These are phyloP conservation scores for Suhomyces wounanorum DNA, from an alignment of 1,139 yeast species.

Conservation along the genomic window DNA sequence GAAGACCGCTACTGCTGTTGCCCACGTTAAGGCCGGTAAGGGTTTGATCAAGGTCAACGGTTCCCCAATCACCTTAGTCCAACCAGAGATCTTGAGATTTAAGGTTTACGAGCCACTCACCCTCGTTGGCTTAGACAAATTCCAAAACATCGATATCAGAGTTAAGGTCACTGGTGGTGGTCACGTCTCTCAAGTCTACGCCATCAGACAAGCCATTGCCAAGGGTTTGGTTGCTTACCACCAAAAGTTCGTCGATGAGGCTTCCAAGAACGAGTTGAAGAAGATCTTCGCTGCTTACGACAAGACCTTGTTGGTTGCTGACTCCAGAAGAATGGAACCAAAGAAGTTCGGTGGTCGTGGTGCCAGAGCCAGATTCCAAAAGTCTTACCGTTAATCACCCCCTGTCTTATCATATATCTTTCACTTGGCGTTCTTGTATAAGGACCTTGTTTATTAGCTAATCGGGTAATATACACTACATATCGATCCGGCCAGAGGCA, in stretches of 20 bases:
- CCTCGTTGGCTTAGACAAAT: slow-evolving; percentile 98
- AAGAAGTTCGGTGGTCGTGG: slow-evolving; percentile 99
- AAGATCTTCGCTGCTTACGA: slow-evolving; percentile 96
- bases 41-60: slow-evolving; percentile 99
- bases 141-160: slow-evolving; percentile 97
- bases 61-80: slow-evolving; percentile 97
- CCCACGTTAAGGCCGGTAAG: slow-evolving; percentile 99
- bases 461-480: slow-evolving; percentile 19
- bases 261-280: slow-evolving; percentile 99
- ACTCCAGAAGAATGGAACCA: slow-evolving; percentile 99
- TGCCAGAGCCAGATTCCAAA: slow-evolving; percentile 99
- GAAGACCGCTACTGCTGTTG: slow-evolving; percentile 99
- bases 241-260: slow-evolving; percentile 99
- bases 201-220: slow-evolving; percentile 99
- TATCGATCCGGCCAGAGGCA: slow-evolving; percentile 5
- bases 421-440: slow-evolving; percentile 15
- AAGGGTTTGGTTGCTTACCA: slow-evolving; percentile 99
- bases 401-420: slow-evolving; percentile 15
- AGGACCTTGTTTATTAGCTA: slow-evolving; percentile 20
- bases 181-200: slow-evolving; percentile 99
- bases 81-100: slow-evolving; percentile 99
- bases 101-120: slow-evolving; percentile 99
- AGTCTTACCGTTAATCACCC: slow-evolving; percentile 89
- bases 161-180: slow-evolving; percentile 99
- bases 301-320: slow-evolving; percentile 99